Evolutionary conservation across 2,329 filamentous ascomycete species (phyloP).

Genomic region (Huntiella savannae): DNA sequence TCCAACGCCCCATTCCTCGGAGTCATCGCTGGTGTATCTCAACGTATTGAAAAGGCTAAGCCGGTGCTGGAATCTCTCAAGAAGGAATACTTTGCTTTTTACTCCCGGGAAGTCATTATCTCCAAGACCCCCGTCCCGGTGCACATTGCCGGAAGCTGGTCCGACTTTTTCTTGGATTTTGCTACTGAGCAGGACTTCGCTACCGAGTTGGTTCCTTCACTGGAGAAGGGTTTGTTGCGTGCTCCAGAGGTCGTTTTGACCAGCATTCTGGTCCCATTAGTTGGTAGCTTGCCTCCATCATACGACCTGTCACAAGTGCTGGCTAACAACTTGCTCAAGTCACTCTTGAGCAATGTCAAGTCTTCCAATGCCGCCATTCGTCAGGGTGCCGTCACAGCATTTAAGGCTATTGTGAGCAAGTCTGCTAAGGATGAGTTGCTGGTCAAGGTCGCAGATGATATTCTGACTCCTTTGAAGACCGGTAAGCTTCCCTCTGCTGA

Average conservation of each 20-base stretch:
- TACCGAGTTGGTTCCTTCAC: constrained; percentile 54
- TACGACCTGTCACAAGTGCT: constrained; percentile 66
- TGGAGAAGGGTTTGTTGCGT: constrained; percentile 78
- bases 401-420: constrained; percentile 46
- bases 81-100: constrained; percentile 60
- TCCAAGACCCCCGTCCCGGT: constrained; percentile 52
- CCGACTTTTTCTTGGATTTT: constrained; percentile 69
- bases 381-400: constrained; percentile 54
- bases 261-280: constrained; percentile 55
- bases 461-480: constrained; percentile 59
- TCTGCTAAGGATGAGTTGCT: constrained; percentile 39
- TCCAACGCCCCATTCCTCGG: constrained; percentile 66
- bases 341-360: constrained; percentile 74
- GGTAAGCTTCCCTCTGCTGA: constrained; percentile 73
- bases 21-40: constrained; percentile 70
- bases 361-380: constrained; percentile 69
- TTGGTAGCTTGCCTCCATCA: constrained; percentile 45
- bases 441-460: constrained; percentile 54
- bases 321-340: constrained; percentile 57
- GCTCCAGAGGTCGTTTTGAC: constrained; percentile 78
- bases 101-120: constrained; percentile 64
- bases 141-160: constrained; percentile 53
- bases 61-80: constrained; percentile 42
- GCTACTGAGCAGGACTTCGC: constrained; percentile 54
- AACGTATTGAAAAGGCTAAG: constrained; percentile 46